phyloP scores from a whole-genome alignment of 140 eudicot genomes.

The Anethum foeniculum region DNA sequence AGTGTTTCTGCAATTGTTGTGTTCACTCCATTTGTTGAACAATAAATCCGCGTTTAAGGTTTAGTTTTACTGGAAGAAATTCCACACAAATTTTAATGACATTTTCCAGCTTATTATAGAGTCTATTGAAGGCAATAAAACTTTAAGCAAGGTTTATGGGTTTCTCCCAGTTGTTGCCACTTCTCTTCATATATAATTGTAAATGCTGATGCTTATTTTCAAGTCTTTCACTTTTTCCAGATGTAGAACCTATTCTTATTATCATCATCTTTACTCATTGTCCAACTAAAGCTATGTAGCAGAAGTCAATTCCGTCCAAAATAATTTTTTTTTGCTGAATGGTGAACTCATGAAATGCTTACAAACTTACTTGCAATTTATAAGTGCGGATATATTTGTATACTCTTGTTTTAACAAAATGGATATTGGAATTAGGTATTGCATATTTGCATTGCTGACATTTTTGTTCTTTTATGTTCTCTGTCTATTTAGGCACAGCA shows the following conservation, averaged over 20 bases:
- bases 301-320: background rate
- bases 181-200: background rate
- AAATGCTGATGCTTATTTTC: background rate
- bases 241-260: background rate
- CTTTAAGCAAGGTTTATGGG: background rate
- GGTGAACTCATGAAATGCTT: background rate
- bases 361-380: background rate
- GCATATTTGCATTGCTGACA: background rate
- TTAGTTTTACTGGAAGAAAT: background rate
- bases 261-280: background rate
- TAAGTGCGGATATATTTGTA: background rate
- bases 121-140: background rate
- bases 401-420: background rate
- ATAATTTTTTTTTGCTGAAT: background rate
- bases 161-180: background rate
- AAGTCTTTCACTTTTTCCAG: background rate
- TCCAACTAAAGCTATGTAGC: background rate
- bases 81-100: background rate
- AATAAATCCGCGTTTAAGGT: background rate
- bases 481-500: slow-evolving; percentile 67
- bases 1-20: background rate
- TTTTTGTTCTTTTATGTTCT: background rate
- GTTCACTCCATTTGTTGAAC: background rate
- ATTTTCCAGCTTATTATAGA: too few relatives aligned
- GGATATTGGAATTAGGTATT: background rate